Conservation (phyloP, 805 yeast species). For the Wickerhamomyces kurtzmanii region DNA sequence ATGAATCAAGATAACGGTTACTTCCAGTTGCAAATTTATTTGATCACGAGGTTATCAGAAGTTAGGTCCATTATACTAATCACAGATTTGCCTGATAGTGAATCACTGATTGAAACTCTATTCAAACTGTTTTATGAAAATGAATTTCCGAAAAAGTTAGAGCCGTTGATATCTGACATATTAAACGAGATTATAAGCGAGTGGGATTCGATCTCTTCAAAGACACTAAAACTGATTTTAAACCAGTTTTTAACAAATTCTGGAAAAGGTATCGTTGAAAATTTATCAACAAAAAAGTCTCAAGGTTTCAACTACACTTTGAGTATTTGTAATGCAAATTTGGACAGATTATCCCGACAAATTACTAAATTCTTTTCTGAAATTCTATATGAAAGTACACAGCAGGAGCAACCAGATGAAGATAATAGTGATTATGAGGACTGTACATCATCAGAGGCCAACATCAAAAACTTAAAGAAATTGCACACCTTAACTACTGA, state of each 20-base stretch:
- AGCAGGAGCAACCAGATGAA: conserved; percentile 5
- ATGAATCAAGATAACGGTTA: conserved; percentile 48
- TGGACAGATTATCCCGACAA: conserved; percentile 66
- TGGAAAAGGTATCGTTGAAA: conserved; percentile 5
- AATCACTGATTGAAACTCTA: conserved; percentile 37
- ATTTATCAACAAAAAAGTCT: conserved; percentile 7
- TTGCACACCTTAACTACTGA: conserved; percentile 55
- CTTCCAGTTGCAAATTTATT: conserved; percentile 50
- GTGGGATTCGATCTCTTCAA: conserved; percentile 49
- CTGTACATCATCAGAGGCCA: conserved; percentile 10
- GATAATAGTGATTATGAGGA: conserved; percentile 16
- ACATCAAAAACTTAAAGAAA: conserved; percentile 37
- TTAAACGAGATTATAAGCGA: conserved; percentile 69
- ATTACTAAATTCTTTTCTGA: conserved; percentile 77
- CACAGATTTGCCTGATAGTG: conserved; percentile 63
- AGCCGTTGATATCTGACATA: conserved; percentile 58
- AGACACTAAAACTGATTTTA: conserved; percentile 52
- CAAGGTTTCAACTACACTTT: conserved; percentile 61
- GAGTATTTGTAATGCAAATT: conserved; percentile 56
- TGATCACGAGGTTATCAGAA: conserved; percentile 63
- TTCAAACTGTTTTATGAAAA: conserved; percentile 57
- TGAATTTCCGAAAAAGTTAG: conserved; percentile 41
- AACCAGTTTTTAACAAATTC: conserved; percentile 42
- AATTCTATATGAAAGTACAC: conserved; percentile 35
- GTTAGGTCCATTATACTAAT: conserved; percentile 65